Base-by-base conservation (phyloP, 2,329 filamentous ascomycete species). In the Nothomitra cinnamomea region DNA sequence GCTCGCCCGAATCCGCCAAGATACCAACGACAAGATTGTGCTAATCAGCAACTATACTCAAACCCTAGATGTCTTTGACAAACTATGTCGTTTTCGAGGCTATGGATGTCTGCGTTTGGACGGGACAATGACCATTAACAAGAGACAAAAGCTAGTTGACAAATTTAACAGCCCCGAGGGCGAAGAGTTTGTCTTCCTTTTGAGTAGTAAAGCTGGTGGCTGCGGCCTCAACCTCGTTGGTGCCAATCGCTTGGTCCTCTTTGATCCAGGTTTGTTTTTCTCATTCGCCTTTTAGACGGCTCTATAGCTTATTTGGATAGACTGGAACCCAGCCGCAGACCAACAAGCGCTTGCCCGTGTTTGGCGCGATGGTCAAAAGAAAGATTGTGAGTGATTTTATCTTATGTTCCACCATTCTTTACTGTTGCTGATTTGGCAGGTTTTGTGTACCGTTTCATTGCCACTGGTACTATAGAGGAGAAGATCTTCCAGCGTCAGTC, bases 401-500 rank as follows among this genome's bases (percentile, higher is more conserved):
- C 22, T 22, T 17, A 32, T 2, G 21, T 10, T 5, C 19, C 41
- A n/a, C 15, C 15, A 22, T 19, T 12, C 17, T 19, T 22, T 7
- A 19, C 12, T 25, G 8, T 19, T 25, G 21, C 53, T 54, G 25
- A 54, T 21, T 12, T 53, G n/a, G 21, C 22, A 54, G 53, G 53
- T 64, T 98, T 98, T 62, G 92, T 98, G 15, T 98, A 98, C 67
- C 85, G 92, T n/a, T 98, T 98, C 70, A 98, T 98, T 61, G 86
- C 89, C 0, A 96, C 94, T 0, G 92, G 92, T 2, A 95, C 89
- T 0, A 98, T 98, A 57, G 92, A 98, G 65, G 92, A 98, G 68
- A 98, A 98, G 71, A 95, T 98, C 60, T 98, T 98, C 71, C 92
- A 98, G 67, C 83, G 94, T 8, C 92, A 98, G 64, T 94, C 87